Evolutionary conservation across 164 flowering plant genomes (phyloP).

Genomic region (Stephania yunnanensis): DNA sequence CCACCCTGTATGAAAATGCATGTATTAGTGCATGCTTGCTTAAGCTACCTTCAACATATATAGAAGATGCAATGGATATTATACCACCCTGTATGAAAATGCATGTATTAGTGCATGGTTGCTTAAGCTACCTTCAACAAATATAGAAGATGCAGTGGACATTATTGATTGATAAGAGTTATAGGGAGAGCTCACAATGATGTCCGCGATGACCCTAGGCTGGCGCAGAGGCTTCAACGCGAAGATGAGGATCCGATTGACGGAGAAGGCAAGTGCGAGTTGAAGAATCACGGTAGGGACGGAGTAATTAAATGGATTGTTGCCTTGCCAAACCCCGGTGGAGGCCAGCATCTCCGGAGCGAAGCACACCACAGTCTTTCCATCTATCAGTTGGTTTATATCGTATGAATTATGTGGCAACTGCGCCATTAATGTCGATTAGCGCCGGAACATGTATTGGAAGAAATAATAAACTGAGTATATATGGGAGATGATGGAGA

Average conservation of each 20-base stretch:
- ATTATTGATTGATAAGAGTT: too few species aligned
- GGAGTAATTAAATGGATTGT: background rate
- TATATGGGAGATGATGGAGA: background rate
- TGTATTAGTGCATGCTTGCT: too few species aligned
- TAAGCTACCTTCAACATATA: too few species aligned
- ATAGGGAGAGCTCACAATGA: slow-evolving; percentile 1
- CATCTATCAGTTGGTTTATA: background rate
- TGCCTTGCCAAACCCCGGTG: slow-evolving; percentile 6
- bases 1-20: background rate
- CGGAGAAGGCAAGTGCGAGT: background rate
- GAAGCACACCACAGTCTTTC: background rate
- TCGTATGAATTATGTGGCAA: background rate
- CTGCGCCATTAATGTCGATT: background rate
- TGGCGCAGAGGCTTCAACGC: background rate
- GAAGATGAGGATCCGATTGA: background rate
- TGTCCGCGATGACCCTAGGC: slow-evolving; percentile 4
- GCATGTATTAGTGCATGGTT: too few species aligned
- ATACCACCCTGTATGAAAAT: too few species aligned
- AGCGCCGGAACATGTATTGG: background rate
- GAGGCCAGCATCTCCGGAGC: slow-evolving; percentile 3
- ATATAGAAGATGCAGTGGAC: too few species aligned
- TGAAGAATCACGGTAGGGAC: slow-evolving; percentile 7
- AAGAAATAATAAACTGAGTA: background rate
- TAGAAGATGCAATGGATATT: too few species aligned
- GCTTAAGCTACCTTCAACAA: too few species aligned